Base-by-base conservation (phyloP, 495 filamentous ascomycete species). In the Xylaria longipes region DNA sequence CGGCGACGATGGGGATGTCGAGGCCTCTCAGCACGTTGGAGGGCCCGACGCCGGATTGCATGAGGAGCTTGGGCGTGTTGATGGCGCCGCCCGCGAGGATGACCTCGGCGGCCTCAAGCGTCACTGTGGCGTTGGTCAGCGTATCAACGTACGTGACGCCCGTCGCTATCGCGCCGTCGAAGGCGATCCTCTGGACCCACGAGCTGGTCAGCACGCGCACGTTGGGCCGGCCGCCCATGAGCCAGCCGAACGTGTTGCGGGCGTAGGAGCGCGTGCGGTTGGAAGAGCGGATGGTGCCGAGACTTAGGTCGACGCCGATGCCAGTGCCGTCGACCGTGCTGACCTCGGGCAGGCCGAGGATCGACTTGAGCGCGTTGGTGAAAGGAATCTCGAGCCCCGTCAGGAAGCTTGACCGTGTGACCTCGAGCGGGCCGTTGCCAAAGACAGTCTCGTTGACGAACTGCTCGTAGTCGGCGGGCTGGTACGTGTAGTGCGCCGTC, bases 81-180 rank as follows among this genome's bases (percentile, higher is more conserved):
- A 94, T 85, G 43, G 91, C 91, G 69, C 92, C 92, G 37, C 89
- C 91, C 77, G 88, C 92, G 67, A 94, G 82, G 73, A 94, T 87
- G 37, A 90, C 92, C 83, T 94, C 92, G 75, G 86, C 89, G 45
- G 89, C n/a, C 93, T 75, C n/a, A 85, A 88, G 75, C n/a, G n/a
- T n/a, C n/a, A 86, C 84, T 70, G 86, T 83, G 25, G 79, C 82
- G 52, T 90, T 90, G 14, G 65, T 57, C 25, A 68, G 33, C 35
- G 63, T 65, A n/a, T 65, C 22, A 35, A 39, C 46, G 22, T 72
- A 72, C 14, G 67, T 70, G 20, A 72, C 70, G 27, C 35, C 27
- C 22, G 56, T 63, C 17, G 70, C 67, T 15, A 17, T 68, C 43
- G 17, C 71, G 2, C 70, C 70, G n/a, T 43, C 22, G 35, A 72